phyloP scores from a whole-genome alignment of 768 basidiomycete genomes.

The Gelatoporia subvermispora region DNA sequence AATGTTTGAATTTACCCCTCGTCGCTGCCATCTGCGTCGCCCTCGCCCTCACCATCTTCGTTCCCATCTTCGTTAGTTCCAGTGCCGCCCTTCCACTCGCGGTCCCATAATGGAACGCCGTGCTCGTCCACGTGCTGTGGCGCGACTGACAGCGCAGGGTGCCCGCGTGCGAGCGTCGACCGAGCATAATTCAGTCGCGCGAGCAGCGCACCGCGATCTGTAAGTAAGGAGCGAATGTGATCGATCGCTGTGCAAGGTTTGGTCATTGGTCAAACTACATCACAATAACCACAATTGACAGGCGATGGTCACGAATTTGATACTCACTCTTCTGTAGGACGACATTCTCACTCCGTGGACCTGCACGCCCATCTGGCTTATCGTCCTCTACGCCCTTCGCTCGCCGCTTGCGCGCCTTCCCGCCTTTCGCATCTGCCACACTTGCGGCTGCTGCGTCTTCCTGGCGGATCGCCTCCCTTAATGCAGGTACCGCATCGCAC shows the following conservation, averaged over 20 bases:
- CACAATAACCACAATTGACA: no score
- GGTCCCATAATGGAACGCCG: slow-evolving; percentile 64
- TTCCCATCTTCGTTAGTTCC: slow-evolving; percentile 40
- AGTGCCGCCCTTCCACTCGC: slow-evolving; percentile 78
- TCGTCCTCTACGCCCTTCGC: slow-evolving; percentile 34
- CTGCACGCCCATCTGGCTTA: slow-evolving; percentile 81
- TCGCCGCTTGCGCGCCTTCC: slow-evolving; percentile 12
- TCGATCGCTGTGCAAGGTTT: slow-evolving; percentile 69
- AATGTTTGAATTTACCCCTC: not conserved
- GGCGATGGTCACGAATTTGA: not conserved
- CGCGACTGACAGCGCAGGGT: slow-evolving; percentile 46
- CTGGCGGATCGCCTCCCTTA: slow-evolving; percentile 72
- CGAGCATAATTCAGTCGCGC: slow-evolving; percentile 59
- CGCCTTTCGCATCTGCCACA: slow-evolving; percentile 14
- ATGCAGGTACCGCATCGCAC: slow-evolving; percentile 76
- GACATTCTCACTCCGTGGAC: slow-evolving; percentile 87
- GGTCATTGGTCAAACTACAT: no score
- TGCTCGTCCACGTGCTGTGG: slow-evolving; percentile 15
- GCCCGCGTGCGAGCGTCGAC: slow-evolving; percentile 49
- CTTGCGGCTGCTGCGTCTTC: slow-evolving; percentile 44
- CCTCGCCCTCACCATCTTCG: slow-evolving; percentile 43
- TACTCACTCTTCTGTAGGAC: slow-evolving; percentile 82
- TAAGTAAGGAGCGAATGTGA: slow-evolving; percentile 64
- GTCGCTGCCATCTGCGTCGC: slow-evolving; percentile 15
- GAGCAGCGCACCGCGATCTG: slow-evolving; percentile 52